A percentile compares a stretch with the other conserved stretches of the same genome.
These are phyloP conservation scores for Typha latifolia DNA, from an alignment of 176 grass and related monocot species.

Conservation along the genomic window DNA sequence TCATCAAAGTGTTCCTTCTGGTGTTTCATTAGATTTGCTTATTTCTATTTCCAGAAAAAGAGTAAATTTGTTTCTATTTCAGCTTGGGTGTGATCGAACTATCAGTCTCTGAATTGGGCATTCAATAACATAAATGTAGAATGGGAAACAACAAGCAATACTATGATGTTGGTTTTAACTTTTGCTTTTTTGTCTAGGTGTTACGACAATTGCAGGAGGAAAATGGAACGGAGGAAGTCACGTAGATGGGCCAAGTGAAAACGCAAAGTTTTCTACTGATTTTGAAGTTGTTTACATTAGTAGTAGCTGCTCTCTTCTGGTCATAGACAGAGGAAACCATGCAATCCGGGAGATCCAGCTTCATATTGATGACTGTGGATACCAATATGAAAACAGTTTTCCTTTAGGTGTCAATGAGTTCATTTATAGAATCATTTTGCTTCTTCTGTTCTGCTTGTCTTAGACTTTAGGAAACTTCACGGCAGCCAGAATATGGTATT, in stretches of 20 bases:
- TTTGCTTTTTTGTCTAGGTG: slow-evolving; percentile 31
- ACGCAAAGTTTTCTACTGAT: slow-evolving; percentile 95
- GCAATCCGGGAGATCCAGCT: slow-evolving; percentile 85
- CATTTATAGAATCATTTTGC: background rate
- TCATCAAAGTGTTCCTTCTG: too few relatives aligned
- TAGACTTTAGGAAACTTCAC: background rate
- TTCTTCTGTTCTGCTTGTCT: background rate
- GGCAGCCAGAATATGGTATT: background rate
- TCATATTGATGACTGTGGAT: slow-evolving; percentile 76
- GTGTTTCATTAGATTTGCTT: too few relatives aligned
- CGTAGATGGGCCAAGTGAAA: slow-evolving; percentile 73
- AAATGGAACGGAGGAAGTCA: slow-evolving; percentile 78
- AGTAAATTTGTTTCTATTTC: too few relatives aligned
- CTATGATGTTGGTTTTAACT: background rate
- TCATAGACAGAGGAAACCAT: slow-evolving; percentile 91
- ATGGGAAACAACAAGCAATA: background rate
- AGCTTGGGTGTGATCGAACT: too few relatives aligned
- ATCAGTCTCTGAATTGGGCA: background rate
- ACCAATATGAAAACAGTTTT: slow-evolving; percentile 74
- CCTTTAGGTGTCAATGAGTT: slow-evolving; percentile 48
- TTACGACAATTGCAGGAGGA: slow-evolving; percentile 94
- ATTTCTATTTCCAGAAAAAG: too few relatives aligned
- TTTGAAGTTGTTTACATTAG: slow-evolving; percentile 87
- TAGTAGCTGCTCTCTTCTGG: slow-evolving; percentile 91
- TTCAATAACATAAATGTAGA: background rate